Base-by-base conservation (phyloP, 345 rosid species). In the Aquilaria malaccensis region DNA sequence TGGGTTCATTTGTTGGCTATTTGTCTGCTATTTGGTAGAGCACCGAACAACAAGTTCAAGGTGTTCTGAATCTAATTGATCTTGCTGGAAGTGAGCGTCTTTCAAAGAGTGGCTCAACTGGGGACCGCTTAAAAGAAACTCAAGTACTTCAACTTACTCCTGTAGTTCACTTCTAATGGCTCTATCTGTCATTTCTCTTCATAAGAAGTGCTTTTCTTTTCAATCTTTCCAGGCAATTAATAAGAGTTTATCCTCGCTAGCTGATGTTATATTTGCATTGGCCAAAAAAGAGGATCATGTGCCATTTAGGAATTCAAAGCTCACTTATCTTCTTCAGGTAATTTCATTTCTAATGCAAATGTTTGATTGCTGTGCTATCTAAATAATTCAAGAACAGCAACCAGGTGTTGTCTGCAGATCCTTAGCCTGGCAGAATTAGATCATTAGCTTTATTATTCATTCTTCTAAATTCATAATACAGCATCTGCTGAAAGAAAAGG, bases 61-160 rank as follows among this genome's bases (percentile, higher is more conserved):
- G 99, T 15, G 81, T 94, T 62, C 63, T 94, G 83, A 94, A 94
- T 85, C 90, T 94, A 47, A 90, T 94, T 63, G 99, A 94, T 82
- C 95, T 94, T 68, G 99, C 99, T 49, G 99, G 99, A 58, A 94
- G 99, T 52, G 99, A 94, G 74, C 97, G 99, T 29, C 92, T 94
- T 52, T 86, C 95, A 0, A 94, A 83, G 83, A 94, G 99, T 70
- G 96, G 99, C 31, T 94, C 99, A 33, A 87, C 99, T 0, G 99
- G 99, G 50, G 97, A 94, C 59, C 76, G 99, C 37, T 76, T 94
- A 59, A 89, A 77, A 80, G 99, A 94, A 82, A 94, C 99, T 69
- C 99, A 90, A 66, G 99, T 94, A 80, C n/a, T 59, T 61, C 4
- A n/a, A 15, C 47, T 29, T 13, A 37, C 55, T 58, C 45, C 22